These are phyloP conservation scores for Pisolithus microcarpus DNA, from an alignment of 768 basidiomycete species.

Conservation along the genomic window DNA sequence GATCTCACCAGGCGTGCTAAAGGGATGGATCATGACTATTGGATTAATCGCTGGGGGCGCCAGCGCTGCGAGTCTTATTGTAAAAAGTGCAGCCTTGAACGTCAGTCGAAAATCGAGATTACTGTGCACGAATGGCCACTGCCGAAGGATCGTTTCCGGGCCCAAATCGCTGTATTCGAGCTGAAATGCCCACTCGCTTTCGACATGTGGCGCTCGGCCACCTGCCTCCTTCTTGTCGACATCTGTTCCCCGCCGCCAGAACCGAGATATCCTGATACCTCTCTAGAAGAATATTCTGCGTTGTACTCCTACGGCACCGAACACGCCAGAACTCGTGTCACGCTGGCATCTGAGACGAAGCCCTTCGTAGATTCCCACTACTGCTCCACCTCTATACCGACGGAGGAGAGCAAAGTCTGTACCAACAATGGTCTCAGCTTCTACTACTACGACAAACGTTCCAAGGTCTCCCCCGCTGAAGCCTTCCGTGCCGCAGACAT, in stretches of 20 bases:
- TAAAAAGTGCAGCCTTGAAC: conserved; percentile 20
- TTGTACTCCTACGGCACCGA: background rate
- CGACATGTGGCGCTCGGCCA: conserved; percentile 34
- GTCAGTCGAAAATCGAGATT: conserved; percentile 21
- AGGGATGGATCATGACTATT: background rate
- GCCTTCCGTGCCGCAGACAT: conserved; percentile 12
- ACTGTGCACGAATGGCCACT: conserved; percentile 40
- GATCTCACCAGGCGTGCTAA: background rate
- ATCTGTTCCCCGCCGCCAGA: conserved; percentile 16
- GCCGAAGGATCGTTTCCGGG: conserved; percentile 18
- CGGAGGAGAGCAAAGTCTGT: conserved; percentile 11
- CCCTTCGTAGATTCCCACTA: conserved; percentile 30
- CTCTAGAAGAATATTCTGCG: background rate
- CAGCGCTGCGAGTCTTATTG: conserved; percentile 1
- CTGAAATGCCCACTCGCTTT: conserved; percentile 30
- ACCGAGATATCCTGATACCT: background rate
- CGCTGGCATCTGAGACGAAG: conserved; percentile 31
- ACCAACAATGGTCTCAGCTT: conserved; percentile 27
- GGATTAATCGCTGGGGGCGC: background rate
- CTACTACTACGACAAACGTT: conserved; percentile 19
- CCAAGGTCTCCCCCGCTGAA: conserved; percentile 6
- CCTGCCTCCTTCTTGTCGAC: conserved; percentile 31
- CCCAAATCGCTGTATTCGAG: conserved; percentile 35
- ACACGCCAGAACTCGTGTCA: conserved; percentile 21
- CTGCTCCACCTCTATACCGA: conserved; percentile 9